Conservation (phyloP, 257 asterid species). For the Nyctanthes arbortristis region DNA sequence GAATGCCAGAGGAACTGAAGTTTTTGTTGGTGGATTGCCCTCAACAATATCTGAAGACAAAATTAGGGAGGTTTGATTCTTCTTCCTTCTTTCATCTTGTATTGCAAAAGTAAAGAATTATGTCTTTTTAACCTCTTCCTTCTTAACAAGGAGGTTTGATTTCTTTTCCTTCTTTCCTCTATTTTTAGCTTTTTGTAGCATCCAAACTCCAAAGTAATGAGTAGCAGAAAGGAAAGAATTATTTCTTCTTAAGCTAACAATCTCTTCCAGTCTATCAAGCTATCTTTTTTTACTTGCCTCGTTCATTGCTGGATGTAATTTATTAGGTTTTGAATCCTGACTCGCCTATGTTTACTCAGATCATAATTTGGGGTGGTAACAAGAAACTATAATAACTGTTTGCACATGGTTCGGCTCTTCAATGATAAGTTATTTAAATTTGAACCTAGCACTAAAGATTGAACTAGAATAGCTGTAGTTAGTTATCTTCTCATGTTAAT, state of each 20-base stretch:
- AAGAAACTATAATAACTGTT: neutral
- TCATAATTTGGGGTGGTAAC: neutral
- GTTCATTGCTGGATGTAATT: neutral
- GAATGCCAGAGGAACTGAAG: conserved; percentile 63
- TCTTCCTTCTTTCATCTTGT: neutral
- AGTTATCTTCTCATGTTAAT: too few species aligned
- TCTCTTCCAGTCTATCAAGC: neutral
- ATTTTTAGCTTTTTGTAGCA: too few species aligned
- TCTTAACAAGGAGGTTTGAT: too few species aligned
- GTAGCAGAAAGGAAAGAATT: neutral
- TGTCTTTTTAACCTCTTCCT: neutral
- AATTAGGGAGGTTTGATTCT: conserved; percentile 54
- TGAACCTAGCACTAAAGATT: neutral
- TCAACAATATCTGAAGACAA: conserved; percentile 56
- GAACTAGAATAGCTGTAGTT: neutral
- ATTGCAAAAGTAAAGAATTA: neutral
- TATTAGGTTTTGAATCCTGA: neutral
- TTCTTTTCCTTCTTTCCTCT: too few species aligned
- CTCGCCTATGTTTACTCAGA: neutral
- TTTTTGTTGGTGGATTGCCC: conserved; percentile 87
- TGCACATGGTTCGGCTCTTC: neutral
- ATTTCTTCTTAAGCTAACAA: neutral
- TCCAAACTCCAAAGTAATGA: too few species aligned
- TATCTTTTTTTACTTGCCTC: neutral
- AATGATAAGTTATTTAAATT: neutral